Evolutionary conservation across 2,329 filamentous ascomycete species (phyloP).

Genomic region (Fusarium coffeatum): DNA sequence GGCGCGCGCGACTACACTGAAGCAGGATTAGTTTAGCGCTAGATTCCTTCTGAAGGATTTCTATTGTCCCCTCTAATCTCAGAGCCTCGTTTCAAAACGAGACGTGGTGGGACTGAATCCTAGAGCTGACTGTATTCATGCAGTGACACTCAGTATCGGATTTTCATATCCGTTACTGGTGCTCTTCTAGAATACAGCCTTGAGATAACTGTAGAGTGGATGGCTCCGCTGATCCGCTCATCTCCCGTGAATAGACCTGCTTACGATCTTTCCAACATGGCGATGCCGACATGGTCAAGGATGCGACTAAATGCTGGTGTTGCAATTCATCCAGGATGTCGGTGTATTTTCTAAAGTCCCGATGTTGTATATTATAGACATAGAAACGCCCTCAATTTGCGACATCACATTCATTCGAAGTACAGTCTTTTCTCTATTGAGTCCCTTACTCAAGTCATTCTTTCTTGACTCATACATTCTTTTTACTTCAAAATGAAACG

Average conservation of each 20-base stretch:
- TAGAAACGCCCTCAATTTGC: accelerated
- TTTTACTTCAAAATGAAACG: conserved; percentile 3
- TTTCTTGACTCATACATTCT: not conserved
- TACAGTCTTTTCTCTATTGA: too few species aligned
- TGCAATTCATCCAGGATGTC: not conserved
- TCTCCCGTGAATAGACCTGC: not conserved
- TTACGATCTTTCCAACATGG: not conserved
- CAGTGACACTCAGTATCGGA: accelerated
- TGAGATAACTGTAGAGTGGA: not conserved
- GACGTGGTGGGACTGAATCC: not conserved
- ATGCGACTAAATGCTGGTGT: too few species aligned
- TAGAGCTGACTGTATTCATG: not conserved
- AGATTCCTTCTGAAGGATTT: not conserved
- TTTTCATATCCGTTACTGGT: accelerated
- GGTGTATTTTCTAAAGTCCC: not conserved
- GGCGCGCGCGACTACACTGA: not conserved
- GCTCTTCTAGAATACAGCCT: not conserved
- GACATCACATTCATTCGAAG: not conserved
- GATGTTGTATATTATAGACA: accelerated
- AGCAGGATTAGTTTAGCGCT: not conserved
- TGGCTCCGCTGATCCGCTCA: not conserved
- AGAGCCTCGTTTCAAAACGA: not conserved
- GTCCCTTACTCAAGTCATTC: not conserved
- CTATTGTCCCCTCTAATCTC: not conserved
- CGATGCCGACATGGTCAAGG: not conserved